Conservation (phyloP, 23 red algal genomes). For the Gracilariopsis chorda region DNA sequence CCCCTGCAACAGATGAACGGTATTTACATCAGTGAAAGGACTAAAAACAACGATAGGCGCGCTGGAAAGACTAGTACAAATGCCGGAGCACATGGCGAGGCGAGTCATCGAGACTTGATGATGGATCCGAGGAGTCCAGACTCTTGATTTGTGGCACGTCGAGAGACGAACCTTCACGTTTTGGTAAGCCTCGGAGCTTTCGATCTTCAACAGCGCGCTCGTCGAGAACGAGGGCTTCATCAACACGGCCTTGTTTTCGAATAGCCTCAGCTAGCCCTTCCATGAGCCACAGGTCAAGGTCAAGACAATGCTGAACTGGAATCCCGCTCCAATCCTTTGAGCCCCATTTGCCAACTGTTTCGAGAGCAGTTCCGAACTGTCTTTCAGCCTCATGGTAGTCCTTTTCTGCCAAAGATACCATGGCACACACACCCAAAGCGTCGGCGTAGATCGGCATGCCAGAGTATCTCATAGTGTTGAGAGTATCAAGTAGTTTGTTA, state of each 20-base stretch:
- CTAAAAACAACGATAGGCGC: constrained; percentile 3
- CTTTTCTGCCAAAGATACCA: constrained; percentile 59
- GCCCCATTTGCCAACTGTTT: constrained; percentile 61
- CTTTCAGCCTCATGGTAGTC: constrained; percentile 66
- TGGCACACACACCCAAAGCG: constrained; percentile 70
- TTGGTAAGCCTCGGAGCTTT: constrained; percentile 31
- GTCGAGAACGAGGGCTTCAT: constrained; percentile 23
- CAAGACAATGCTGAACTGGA: constrained; percentile 86
- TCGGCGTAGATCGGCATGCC: constrained; percentile 94
- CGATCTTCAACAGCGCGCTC: constrained; percentile 34
- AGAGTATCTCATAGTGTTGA: constrained; percentile 68
- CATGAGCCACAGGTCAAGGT: constrained; percentile 90
- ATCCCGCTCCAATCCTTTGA: constrained; percentile 73
- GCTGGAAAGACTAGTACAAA: neutral
- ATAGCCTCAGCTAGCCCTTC: constrained; percentile 72
- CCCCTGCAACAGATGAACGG: no score
- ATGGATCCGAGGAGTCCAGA: neutral
- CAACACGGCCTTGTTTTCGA: constrained; percentile 42
- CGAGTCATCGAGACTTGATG: neutral
- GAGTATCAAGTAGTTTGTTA: constrained; percentile 69
- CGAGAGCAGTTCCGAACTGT: constrained; percentile 60
- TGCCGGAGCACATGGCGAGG: neutral
- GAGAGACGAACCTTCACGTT: neutral
- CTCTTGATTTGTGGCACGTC: neutral
- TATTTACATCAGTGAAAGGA: no score